Evolutionary conservation across 768 basidiomycete species (phyloP), one percentile per base, ranked within the genome.

Genomic region (Termitomyces sp.): DNA sequence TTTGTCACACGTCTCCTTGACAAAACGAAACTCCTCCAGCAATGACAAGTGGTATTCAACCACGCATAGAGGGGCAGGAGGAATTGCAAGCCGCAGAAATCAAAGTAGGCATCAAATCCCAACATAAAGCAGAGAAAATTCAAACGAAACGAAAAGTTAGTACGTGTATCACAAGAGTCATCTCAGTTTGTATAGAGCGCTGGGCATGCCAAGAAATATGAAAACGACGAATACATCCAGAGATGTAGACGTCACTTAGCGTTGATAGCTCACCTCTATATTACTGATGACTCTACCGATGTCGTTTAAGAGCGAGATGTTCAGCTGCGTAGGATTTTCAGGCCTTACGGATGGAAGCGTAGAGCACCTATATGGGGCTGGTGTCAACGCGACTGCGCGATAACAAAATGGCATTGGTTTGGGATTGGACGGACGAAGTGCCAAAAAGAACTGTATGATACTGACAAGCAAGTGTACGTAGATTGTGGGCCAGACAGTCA

Each of bases 391-490:
- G 51, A 16, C 33, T 47, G 57, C 44, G 56, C 33, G 27, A 55
- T 58, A 58, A 33, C 37, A 42, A 45, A 48, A 56, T 61, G 41
- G 13, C 33, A 64, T 61, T 59, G 59, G 52, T 51, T 54, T 58
- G 41, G 20, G 24, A 50, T 42, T 56, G 55, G 58, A 58, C 57
- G 41, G 54, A 57, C 30, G 33, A 52, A n/a, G 52, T 54, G 57
- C 41, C 42, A 49, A 56, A n/a, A 42, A 20, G 8, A 42, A 34
- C 33, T 49, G 55, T 48, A 59, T 48, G 50, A 60, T 60, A 60
- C 62, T 63, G 57, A 60, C 62, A 63, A 57, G 54, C 15, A 53
- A 41, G 54, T 55, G 58, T 60, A 63, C 57, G 62, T 63, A 60
- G 59, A 37, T 51, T 44, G 16, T 37, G 24, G 37, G 44, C 27